These are phyloP conservation scores for Linanthus parryae DNA, from an alignment of 148 eudicot species.

Conservation along the genomic window DNA sequence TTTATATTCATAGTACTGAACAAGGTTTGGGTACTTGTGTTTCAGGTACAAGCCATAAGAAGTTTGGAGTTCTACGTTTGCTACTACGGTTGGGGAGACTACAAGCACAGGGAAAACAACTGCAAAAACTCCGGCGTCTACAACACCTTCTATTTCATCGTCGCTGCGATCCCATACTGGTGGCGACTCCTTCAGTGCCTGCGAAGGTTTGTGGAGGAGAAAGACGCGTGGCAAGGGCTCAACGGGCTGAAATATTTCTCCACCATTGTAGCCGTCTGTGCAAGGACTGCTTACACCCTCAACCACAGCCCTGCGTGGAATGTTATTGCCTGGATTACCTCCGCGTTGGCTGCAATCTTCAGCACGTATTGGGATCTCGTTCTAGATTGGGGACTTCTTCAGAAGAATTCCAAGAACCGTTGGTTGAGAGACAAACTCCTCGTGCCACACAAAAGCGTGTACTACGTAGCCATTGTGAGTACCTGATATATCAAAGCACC, in stretches of 20 bases:
- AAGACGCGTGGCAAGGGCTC: background rate
- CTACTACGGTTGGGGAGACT: no score
- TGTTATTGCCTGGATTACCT: background rate
- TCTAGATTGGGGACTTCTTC: slow-evolving; percentile 14
- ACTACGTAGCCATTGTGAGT: slow-evolving; percentile 19
- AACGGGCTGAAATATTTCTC: background rate
- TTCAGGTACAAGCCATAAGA: no score
- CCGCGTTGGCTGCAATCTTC: slow-evolving; percentile 5
- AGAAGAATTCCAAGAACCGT: slow-evolving; percentile 5
- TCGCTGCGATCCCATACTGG: no score
- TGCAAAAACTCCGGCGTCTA: no score
- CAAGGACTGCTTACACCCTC: background rate
- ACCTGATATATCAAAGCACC: no score
- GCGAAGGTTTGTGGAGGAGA: background rate
- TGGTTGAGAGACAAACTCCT: slow-evolving; percentile 18
- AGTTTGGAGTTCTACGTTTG: no score
- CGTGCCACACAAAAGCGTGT: slow-evolving; percentile 14
- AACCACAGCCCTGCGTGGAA: background rate
- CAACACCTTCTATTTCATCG: no score
- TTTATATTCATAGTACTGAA: no score
- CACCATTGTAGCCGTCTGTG: background rate
- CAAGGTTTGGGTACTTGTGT: no score
- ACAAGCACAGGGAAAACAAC: no score
- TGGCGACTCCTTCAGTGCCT: background rate
- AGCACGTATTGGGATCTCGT: slow-evolving; percentile 16